Percentiles rank a stretch among this genome's conserved stretches.
Evolutionary conservation across 208 protist species (phyloP).

Genomic region (Leishmania braziliensis): DNA sequence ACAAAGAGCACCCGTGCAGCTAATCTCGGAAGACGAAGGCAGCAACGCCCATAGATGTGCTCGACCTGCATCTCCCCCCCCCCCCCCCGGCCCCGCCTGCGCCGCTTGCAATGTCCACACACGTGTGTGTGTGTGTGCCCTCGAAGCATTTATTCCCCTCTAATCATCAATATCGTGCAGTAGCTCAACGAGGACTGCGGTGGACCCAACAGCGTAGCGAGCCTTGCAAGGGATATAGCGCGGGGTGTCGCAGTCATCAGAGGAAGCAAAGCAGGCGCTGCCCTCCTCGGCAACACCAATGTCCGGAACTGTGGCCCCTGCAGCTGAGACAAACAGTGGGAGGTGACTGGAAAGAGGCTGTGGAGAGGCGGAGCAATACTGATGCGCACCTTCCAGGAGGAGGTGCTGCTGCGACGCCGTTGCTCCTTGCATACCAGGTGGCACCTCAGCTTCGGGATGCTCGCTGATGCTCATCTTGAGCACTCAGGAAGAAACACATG

Average conservation of each 20-base stretch:
- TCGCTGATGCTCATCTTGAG: background rate
- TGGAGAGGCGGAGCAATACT: background rate
- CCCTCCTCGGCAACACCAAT: background rate
- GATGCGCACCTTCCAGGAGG: background rate
- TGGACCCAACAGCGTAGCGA: slow-evolving; percentile 52
- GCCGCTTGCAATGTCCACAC: too few relatives aligned
- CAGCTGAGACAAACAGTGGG: background rate
- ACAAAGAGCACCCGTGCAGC: background rate
- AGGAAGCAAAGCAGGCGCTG: background rate
- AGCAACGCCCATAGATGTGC: background rate
- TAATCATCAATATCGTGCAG: slow-evolving; percentile 25
- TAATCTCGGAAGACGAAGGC: background rate
- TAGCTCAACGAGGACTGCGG: slow-evolving; percentile 52
- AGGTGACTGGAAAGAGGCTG: background rate
- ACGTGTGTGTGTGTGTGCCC: background rate
- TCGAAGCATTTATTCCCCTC: background rate
- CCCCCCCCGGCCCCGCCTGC: too few relatives aligned
- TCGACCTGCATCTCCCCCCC: background rate
- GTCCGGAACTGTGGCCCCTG: background rate
- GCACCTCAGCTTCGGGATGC: background rate
- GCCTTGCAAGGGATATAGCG: slow-evolving; percentile 60
- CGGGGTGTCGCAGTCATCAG: slow-evolving; percentile 50
- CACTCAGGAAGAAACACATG: background rate
- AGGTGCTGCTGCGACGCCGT: background rate
- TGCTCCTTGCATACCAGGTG: background rate